phyloP scores from a whole-genome alignment of 1,284 basidiomycete genomes.

The Malassezia equina region DNA sequence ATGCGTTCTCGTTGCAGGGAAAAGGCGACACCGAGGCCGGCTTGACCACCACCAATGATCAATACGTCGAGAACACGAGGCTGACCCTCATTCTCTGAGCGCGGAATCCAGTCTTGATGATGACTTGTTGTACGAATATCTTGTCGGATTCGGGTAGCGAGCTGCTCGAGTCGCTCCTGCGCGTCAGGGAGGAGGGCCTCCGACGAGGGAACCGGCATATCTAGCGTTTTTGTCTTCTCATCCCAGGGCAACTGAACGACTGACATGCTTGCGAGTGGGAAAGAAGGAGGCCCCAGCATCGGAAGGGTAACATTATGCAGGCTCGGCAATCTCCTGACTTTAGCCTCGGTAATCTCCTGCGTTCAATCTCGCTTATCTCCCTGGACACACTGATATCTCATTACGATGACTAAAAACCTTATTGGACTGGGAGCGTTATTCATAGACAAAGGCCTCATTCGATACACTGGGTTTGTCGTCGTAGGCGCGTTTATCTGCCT shows the following conservation, averaged over 20 bases:
- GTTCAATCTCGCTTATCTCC: too few species aligned
- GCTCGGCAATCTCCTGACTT: neutral
- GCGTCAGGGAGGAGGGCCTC: neutral
- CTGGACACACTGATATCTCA: too few species aligned
- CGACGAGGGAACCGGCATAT: neutral
- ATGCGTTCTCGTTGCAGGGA: slow-evolving; percentile 9
- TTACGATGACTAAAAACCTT: neutral
- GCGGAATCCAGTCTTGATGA: slow-evolving; percentile 11
- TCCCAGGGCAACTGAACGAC: neutral
- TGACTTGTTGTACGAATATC: slow-evolving; percentile 10
- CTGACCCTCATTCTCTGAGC: neutral
- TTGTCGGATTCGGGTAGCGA: neutral
- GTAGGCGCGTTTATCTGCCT: neutral
- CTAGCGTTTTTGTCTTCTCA: neutral
- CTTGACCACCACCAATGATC: slow-evolving; percentile 8
- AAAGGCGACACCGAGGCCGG: slow-evolving; percentile 8
- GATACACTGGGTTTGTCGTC: neutral
- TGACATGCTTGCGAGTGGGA: neutral
- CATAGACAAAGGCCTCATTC: neutral
- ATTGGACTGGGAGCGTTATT: neutral
- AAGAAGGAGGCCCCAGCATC: neutral
- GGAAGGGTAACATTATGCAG: too few species aligned
- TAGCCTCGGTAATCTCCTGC: too few species aligned
- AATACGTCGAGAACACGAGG: slow-evolving; percentile 2
- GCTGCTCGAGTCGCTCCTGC: neutral